These are phyloP conservation scores for Curvularia verruculosa DNA, from an alignment of 2,329 filamentous ascomycete species.

Conservation along the genomic window DNA sequence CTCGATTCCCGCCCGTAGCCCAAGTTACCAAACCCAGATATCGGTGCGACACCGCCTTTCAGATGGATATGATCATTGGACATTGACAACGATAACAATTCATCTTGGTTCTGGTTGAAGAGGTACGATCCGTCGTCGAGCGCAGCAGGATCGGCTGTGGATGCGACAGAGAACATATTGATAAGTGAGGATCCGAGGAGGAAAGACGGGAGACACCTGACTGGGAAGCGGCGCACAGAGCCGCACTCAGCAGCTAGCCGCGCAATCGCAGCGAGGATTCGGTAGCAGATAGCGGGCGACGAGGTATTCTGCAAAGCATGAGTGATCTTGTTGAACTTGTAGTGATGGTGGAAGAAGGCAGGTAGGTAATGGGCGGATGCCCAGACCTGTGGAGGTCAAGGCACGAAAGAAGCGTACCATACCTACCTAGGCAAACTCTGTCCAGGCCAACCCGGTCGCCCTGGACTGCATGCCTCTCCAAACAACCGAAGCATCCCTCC, in stretches of 20 bases:
- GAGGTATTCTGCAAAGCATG: constrained; percentile 28
- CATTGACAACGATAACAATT: constrained; percentile 41
- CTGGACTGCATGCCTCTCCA: constrained; percentile 17
- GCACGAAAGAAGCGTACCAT: constrained; percentile 32
- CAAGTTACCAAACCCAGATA: constrained; percentile 45
- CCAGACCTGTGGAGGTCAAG: constrained; percentile 33
- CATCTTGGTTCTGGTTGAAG: constrained; percentile 42
- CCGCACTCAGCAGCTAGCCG: constrained; percentile 27
- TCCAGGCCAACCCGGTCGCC: constrained; percentile 24
- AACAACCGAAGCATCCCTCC: background rate
- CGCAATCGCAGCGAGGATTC: constrained; percentile 23
- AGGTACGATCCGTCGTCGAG: constrained; percentile 46
- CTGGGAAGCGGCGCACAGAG: constrained; percentile 27
- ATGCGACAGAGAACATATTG: constrained; percentile 46
- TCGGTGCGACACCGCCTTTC: constrained; percentile 40
- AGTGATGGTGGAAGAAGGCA: constrained; percentile 34
- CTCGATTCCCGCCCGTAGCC: constrained; percentile 49
- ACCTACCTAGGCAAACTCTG: constrained; percentile 26
- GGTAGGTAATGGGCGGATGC: constrained; percentile 26
- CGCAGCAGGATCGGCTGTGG: constrained; percentile 41
- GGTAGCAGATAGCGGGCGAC: constrained; percentile 20
- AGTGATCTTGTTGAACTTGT: constrained; percentile 37
- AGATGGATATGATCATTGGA: constrained; percentile 42
- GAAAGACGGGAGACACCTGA: constrained; percentile 39
- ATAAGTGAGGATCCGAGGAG: constrained; percentile 18